Percentiles rank a stretch among this genome's conserved stretches.
Conservation (phyloP, 2,329 filamentous ascomycete species). For the Paecilomyces fulvus region DNA sequence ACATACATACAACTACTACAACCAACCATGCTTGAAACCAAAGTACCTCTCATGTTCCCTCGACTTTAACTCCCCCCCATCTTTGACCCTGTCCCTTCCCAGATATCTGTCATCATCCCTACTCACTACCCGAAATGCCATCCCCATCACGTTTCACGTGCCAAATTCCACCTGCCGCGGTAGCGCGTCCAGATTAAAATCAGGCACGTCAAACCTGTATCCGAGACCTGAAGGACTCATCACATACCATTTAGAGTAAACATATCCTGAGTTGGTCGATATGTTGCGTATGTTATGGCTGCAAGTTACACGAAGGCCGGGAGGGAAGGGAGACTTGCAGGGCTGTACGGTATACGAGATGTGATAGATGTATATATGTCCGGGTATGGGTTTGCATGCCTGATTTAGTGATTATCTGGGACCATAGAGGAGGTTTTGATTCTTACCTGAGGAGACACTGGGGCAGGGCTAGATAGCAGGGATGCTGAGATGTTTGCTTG, state of each 20-base stretch:
- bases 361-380: not conserved
- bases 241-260: not conserved
- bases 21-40: not conserved
- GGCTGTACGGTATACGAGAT: not conserved
- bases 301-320: not conserved
- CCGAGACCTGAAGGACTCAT: not conserved
- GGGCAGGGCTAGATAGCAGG: too few relatives aligned
- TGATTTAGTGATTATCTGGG: too few relatives aligned
- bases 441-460: too few relatives aligned
- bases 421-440: too few relatives aligned
- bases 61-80: not conserved
- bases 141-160: not conserved
- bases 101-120: not conserved
- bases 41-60: not conserved
- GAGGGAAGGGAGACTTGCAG: not conserved
- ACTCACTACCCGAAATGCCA: not conserved
- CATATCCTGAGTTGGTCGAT: not conserved
- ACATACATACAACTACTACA: not conserved
- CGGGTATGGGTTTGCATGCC: too few relatives aligned
- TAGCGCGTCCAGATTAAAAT: not conserved
- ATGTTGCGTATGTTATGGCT: not conserved
- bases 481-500: too few relatives aligned
- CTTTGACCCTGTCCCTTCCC: not conserved
- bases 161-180: not conserved
- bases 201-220: not conserved